Percentiles rank a stretch among this genome's conserved stretches.
These are phyloP conservation scores for Flaveria robusta DNA, from an alignment of 129 eudicot species.

Conservation along the genomic window DNA sequence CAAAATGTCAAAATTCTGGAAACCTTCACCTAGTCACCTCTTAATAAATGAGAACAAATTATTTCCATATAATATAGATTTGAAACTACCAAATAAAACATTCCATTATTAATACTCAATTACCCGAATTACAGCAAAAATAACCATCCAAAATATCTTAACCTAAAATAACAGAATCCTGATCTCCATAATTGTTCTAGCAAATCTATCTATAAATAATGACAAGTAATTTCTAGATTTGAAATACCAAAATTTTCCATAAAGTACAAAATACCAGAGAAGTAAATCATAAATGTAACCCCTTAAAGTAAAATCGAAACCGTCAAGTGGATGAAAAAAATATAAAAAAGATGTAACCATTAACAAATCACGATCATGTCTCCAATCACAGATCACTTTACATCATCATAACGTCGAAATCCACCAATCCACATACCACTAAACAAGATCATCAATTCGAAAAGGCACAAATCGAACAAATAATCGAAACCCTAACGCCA, in stretches of 20 bases:
- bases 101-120: background rate
- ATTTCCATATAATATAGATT: background rate
- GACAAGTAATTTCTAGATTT: background rate
- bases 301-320: too few relatives aligned
- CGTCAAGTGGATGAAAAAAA: too few relatives aligned
- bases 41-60: background rate
- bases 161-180: constrained; percentile 9
- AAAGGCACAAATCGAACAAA: background rate
- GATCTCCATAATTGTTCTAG: constrained; percentile 20
- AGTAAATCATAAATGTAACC: background rate
- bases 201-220: background rate
- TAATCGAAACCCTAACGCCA: constrained; percentile 26
- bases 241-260: constrained; percentile 15
- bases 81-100: constrained; percentile 15
- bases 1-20: background rate
- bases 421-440: background rate
- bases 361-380: background rate
- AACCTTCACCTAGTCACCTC: background rate
- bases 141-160: background rate
- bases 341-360: too few relatives aligned
- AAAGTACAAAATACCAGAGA: background rate
- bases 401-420: background rate
- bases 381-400: constrained; percentile 13
- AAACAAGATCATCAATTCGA: background rate
- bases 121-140: background rate